Base-by-base conservation (phyloP, 306 rosid genomes). In the Benincasa hispida region DNA sequence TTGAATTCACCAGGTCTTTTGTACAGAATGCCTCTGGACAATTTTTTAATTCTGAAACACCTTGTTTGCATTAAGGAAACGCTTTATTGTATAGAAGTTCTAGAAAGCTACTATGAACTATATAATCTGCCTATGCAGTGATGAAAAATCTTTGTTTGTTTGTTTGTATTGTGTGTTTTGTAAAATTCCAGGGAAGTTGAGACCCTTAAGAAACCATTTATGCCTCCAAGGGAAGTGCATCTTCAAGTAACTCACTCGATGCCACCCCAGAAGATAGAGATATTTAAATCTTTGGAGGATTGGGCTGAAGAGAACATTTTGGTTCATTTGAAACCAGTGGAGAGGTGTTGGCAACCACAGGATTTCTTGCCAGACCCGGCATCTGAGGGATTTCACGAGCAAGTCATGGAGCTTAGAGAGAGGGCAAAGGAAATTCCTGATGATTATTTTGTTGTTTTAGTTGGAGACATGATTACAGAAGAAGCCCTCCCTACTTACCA, bases 401-500 rank as follows among this genome's bases (percentile, higher is more conserved):
- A 90, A 83, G 89, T 92, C 78, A 85, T 54, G 87, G 98, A 92
- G 76, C 83, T 92, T 59, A 81, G 90, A 79, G 89, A 80, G 86
- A 89, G 98, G 67, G 91, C 94, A 11, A 89, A 83, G 81, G 98
- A 86, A 87, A 8, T 92, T 82, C 94, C 98, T 3, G 98, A 92
- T 84, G 98, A 92, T 58, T 92, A 90, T 89, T 89, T 84, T 79
- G 94, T 92, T 79, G 91, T 83, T 85, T 86, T 92, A 79, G 96
- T 90, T 48, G 97, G 97, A 67, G 97, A 92, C 85, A 92, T 92
- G 97, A 80, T 92, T 82, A 92, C 97, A 0, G 97, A 92, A 81
- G 97, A 92, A 80, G 97, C 97, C 48, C 96, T 92, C 54, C 97
- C 97, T 69, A 92, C 97, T 27, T 92, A 92, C 82, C 97, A 92